Base-by-base conservation (phyloP, 208 protist species). In the Leptomonas seymouri region DNA sequence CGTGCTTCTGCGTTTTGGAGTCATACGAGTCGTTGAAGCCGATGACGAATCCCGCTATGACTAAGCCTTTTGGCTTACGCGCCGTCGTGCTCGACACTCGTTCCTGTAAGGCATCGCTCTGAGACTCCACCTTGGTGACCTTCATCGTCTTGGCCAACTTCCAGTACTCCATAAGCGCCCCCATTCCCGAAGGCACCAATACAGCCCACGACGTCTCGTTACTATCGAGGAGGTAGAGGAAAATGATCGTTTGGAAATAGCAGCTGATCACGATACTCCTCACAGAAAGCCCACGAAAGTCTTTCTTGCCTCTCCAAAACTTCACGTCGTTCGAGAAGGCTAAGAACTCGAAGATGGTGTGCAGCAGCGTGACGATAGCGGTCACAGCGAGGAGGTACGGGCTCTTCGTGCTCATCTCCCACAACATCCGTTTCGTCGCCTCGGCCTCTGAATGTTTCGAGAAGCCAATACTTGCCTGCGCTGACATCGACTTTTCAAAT, bases 291-390 rank as follows among this genome's bases (percentile, higher is more conserved):
- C 99, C 99, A 21, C 93, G 93, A 81, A 99, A 96, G 55, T 97
- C 86, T 69, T 99, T 98, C 25, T 90, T 84, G 34, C 78, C 75
- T 25, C 79, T 72, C 91, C 93, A 97, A 69, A 96, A 97, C 57
- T 85, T 82, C 27, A 96, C 82, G 73, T 97, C 97, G 77, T 99
- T 99, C 55, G 99, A 98, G 78, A 99, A 99, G 7, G 99, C 98
- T n/a, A 99, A 78, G 67, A 98, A 98, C 80, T 99, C 98, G 71
- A 99, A 99, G 9, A 99, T 62, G 48, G 93, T 97, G 78, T 99
- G 98, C 42, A 99, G 89, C 12, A 99, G 46, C 12, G 97, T 97
- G 16, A 99, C 97, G 28, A 97, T 49, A 12, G 91, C 80, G 1
- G 98, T 99, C 15, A 99, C 44, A 11, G 50, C 93, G 1, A 99